Evolutionary conservation across 2,329 filamentous ascomycete genomes (phyloP).

Genomic region (Cercospora nicotianae): DNA sequence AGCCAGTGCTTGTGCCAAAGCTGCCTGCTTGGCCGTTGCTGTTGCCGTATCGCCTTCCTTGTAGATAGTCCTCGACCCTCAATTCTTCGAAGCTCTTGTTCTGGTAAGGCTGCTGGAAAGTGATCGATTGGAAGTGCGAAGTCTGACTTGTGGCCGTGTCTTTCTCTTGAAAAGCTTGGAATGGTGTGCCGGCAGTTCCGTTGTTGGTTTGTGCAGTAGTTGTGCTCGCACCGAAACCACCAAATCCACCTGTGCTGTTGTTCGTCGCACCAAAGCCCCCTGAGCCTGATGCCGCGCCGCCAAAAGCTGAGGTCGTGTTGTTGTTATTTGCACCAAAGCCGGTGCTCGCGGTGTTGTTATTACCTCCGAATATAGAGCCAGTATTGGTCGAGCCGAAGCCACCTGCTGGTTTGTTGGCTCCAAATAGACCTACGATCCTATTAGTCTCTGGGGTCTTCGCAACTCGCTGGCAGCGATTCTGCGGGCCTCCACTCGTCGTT

Average conservation of each 20-base stretch:
- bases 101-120: conserved; percentile 76
- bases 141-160: conserved; percentile 62
- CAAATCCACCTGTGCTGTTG: conserved; percentile 27
- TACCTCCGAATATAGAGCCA: conserved; percentile 41
- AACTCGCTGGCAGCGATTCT: neutral
- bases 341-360: conserved; percentile 43
- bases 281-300: conserved; percentile 11
- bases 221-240: conserved; percentile 42
- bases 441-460: conserved; percentile 11
- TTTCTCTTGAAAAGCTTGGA: conserved; percentile 71
- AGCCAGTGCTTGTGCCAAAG: conserved; percentile 68
- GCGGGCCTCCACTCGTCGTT: neutral
- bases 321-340: conserved; percentile 35
- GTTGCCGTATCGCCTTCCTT: conserved; percentile 82
- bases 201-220: conserved; percentile 55
- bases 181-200: conserved; percentile 67
- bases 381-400: conserved; percentile 51
- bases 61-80: conserved; percentile 77
- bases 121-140: conserved; percentile 73
- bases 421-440: conserved; percentile 38
- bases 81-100: conserved; percentile 81
- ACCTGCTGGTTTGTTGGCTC: conserved; percentile 46
- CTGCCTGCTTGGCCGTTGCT: conserved; percentile 75
- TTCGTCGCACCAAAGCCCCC: conserved; percentile 43
- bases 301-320: conserved; percentile 18